Evolutionary conservation across 2,329 filamentous ascomycete species (phyloP), one percentile per base, ranked within the genome.

Genomic region (Ceratocystis papillata): DNA sequence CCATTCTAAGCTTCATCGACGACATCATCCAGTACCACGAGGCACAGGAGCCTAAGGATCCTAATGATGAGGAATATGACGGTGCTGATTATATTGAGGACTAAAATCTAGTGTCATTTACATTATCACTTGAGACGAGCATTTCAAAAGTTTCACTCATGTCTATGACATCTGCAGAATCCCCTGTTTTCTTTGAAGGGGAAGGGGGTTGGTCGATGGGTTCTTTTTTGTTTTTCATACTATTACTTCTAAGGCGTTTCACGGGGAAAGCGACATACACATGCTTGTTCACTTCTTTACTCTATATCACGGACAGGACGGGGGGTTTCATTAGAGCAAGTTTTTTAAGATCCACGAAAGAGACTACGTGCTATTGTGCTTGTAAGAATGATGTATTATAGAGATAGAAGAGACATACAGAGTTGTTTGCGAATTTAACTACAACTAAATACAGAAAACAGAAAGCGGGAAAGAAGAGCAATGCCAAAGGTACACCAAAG

Each of bases 1-100:
- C 78, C 73, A 87, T 96, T 30, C 76, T 96, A 71, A 96, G 90
- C 79, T 90, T 95, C 77, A 94, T 96, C 71, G 92, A 96, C 74
- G 90, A 96, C 76, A 89, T 89, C 33, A 94, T 96, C 70, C 92
- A 96, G 74, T 96, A 84, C 75, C 89, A 96, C 73, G 92, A 96
- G 75, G 89, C 91, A 12, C 92, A 96, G 74, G 92, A 96, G 75
- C 92, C 92, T 7, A 86, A 83, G 71, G 92, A 96, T 74, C 87
- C 90, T 5, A 82, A 83, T 65, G 87, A 90, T 69, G 80, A 80
- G 30, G 78, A 78, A 12, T 72, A 77, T 61, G 73, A 76, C 33
- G 74, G 74, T 46, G 79, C 66, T 25, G 67, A 79, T 12, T 76
- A 79, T 12, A 74, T 76, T 57, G 75, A 77, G 30, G 64, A 68